phyloP scores from a whole-genome alignment of 139 green algal genomes.

The Zygnema circumcarinatum region DNA sequence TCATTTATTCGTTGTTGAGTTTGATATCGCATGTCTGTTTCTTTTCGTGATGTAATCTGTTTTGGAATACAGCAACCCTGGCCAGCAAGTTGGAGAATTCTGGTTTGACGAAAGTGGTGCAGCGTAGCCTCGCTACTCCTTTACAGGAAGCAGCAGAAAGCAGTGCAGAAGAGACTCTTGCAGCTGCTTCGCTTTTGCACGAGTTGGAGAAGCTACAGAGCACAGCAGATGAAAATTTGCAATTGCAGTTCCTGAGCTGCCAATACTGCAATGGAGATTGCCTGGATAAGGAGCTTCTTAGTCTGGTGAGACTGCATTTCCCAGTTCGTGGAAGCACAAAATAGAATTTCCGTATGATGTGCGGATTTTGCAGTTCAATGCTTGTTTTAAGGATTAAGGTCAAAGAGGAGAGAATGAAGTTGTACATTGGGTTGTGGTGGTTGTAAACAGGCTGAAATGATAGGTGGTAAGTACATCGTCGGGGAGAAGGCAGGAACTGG shows the following conservation, averaged over 20 bases:
- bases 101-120: not conserved
- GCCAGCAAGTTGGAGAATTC: not conserved
- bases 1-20: too few relatives aligned
- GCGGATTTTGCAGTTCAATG: too few relatives aligned
- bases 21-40: too few relatives aligned
- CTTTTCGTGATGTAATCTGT: not conserved
- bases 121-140: not conserved
- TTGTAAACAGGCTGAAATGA: not conserved
- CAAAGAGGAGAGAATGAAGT: too few relatives aligned
- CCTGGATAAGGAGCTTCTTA: not conserved
- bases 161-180: not conserved
- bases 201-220: not conserved
- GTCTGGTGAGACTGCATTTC: not conserved
- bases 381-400: too few relatives aligned
- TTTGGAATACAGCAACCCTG: not conserved
- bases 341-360: too few relatives aligned
- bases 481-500: not conserved
- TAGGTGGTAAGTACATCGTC: not conserved
- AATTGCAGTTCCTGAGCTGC: not conserved
- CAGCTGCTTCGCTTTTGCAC: not conserved
- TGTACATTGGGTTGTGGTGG: too few relatives aligned
- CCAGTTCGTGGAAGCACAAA: too few relatives aligned
- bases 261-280: not conserved
- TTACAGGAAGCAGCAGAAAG: not conserved
- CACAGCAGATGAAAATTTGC: not conserved